Evolutionary conservation across 2,329 filamentous ascomycete genomes (phyloP), one percentile per base, ranked within the genome.

Genomic region (Fusarium buxicola): DNA sequence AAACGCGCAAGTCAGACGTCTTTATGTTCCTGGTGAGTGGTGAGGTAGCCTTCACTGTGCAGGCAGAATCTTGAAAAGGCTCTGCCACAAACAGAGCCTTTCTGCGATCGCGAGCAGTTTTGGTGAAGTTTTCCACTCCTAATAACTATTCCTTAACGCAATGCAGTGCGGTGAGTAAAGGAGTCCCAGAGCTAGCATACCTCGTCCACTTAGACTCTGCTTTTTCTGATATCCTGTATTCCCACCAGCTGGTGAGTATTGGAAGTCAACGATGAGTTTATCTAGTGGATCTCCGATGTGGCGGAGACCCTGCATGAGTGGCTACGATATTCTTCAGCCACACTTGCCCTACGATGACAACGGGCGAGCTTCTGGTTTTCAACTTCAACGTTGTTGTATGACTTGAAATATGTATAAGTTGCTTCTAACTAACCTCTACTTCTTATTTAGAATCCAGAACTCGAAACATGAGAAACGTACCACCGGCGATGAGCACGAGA

Each of bases 221-320:
- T 40, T 48, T 63, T 34, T 43, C n/a, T 24, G 30, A 50, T 53
- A 40, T 57, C 45, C 53, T 65, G 47, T 58, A 55, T 55, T 56
- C 48, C 52, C 39, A 41, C 32, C 43, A 32, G 41, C 38, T 52
- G 35, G 24, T 55, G 45, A 49, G 49, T 47, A 61, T 58, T 60
- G 60, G 49, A 64, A 63, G 65, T 70, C 60, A 59, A 53, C 46
- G 63, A 71, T 69, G 45, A 67, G 68, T 71, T 71, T 69, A 30
- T n/a, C 25, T 28, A 54, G 69, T 71, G 69, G 69, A 60, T 53
- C 51, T 54, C 5, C 12, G 30, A 34, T 63, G 68, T 70, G 68
- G 68, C 63, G 52, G 40, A 25, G 25, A 49, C 46, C 40, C 32
- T 60, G 58, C 46, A 58, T 44, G 25, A 44, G 40, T 64, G 68